phyloP scores from a whole-genome alignment of 228 moss, liverwort and hornwort species.

The Sphagnum fallax region DNA sequence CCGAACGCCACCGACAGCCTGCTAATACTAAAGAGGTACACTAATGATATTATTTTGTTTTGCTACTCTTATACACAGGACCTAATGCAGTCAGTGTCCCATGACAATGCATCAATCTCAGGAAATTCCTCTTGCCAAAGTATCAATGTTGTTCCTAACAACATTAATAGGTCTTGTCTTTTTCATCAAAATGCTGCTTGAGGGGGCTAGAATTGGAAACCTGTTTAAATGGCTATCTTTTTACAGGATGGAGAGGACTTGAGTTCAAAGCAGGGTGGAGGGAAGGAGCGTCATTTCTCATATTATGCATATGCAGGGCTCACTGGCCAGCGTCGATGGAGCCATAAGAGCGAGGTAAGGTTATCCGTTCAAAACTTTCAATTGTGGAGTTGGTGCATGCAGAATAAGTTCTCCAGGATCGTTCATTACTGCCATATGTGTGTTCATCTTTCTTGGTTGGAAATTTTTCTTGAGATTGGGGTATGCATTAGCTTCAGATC shows the following conservation, averaged over 20 bases:
- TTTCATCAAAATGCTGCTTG: too few relatives aligned
- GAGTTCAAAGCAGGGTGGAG: slow-evolving; percentile 62
- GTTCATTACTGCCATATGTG: too few relatives aligned
- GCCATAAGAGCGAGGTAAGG: slow-evolving; percentile 76
- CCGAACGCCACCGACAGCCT: slow-evolving; percentile 36
- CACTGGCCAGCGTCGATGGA: slow-evolving; percentile 73
- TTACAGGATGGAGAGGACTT: slow-evolving; percentile 54
- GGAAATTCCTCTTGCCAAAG: background rate
- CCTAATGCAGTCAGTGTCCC: too few relatives aligned
- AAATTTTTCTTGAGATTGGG: too few relatives aligned
- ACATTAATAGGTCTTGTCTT: too few relatives aligned
- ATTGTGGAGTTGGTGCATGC: too few relatives aligned
- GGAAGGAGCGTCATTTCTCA: slow-evolving; percentile 89
- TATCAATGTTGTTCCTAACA: too few relatives aligned
- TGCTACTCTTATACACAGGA: too few relatives aligned
- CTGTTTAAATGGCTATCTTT: background rate
- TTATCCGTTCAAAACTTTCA: background rate
- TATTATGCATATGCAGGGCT: slow-evolving; percentile 89
- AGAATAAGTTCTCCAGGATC: too few relatives aligned
- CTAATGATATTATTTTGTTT: background rate
- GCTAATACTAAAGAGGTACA: slow-evolving; percentile 30
- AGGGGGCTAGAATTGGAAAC: too few relatives aligned
- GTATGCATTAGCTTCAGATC: too few relatives aligned
- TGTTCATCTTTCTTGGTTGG: too few relatives aligned
- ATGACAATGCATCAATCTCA: background rate